Base-by-base conservation (phyloP, 257 asterid genomes). In the Thymus quinquecostatus region DNA sequence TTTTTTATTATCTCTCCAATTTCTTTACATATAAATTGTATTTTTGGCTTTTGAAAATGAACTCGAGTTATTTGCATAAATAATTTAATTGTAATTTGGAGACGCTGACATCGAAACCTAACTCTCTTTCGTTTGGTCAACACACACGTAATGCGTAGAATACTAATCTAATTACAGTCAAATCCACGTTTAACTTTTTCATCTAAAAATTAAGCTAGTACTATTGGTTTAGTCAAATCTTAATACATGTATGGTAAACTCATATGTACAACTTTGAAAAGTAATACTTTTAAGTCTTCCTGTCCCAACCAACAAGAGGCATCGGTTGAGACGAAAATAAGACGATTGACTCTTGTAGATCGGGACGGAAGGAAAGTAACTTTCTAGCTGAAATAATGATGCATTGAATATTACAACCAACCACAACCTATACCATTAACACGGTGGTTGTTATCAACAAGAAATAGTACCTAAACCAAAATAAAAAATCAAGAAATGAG, bases 101-200 rank as follows among this genome's bases (percentile, higher is more conserved):
- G 21, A 21, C 21, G 21, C 21, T 21, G 21, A 21, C 21, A 21
- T 21, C 21, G 21, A 21, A 21, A 21, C 21, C 21, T 21, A 21
- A 21, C 21, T 21, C 21, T 21, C 21, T 21, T 21, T 21, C 21
- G 21, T 21, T 21, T 21, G 21, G 21, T 21, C 21, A 21, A 21
- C 21, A 21, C 21, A 21, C 21, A 21, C 0, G 21, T 21, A 21
- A 21, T 21, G 21, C 21, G 21, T n/a, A 66, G 14, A 33, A 50
- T 50, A 34, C 21, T 3, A 36, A 27, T 67, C 50, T 50, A 36
- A 54, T 34, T 5, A 27, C 7, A 3, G 51, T 40, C 36, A 40
- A 53, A 66, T 8, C n/a, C 53, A 68, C 27, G 27, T n/a, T 36
- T 67, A 67, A 1, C 5, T 21, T 67, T 47, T 67, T n/a, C 45